Evolutionary conservation across 805 yeast species (phyloP), one percentile per base, ranked within the genome.

Genomic region (Vanderwaltozyma verrucispora): DNA sequence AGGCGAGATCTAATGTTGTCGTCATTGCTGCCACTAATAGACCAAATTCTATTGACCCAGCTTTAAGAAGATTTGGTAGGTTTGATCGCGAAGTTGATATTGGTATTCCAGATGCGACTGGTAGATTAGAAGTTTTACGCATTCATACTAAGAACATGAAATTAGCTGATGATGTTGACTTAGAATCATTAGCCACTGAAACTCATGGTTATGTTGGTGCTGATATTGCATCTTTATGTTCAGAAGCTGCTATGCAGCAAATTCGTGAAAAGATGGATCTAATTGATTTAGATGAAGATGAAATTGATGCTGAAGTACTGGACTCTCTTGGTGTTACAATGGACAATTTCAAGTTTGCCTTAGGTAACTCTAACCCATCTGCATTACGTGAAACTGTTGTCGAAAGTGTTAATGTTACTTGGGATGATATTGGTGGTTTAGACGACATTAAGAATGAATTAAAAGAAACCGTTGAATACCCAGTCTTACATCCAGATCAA

Each of bases 161-260:
- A 67, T 73, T 92, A 54, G 89, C 75, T 21, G 95, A 77, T 44
- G 97, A 85, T 55, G 98, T 92, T 37, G 96, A 92, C 62, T 74
- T 92, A 53, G 98, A 92, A 70, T 74, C 89, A 28, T 81, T 92
- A 60, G 97, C 98, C 12, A 69, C 94, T 19, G 98, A 92, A 68
- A 92, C 98, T 28, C 99, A 94, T 60, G 99, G 99, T 70, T 92
- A 88, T 58, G 99, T 92, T 42, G 99, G 99, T 71, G 95, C 96
- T 35, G 99, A 92, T 75, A 71, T 92, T 54, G 98, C 98, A 2
- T 88, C 97, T 7, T 72, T 92, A 57, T 92, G 98, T 73, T 87
- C 96, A n/a, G 99, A 94, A 69, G 98, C 98, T 47, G 99, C 98
- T 42, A 92, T 92, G 98, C 98, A 92, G 72, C 98, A 94, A 71